Percentiles rank a stretch among this genome's conserved stretches.
Evolutionary conservation across 1,139 yeast species (phyloP).

Genomic region (Yarrowia galli): DNA sequence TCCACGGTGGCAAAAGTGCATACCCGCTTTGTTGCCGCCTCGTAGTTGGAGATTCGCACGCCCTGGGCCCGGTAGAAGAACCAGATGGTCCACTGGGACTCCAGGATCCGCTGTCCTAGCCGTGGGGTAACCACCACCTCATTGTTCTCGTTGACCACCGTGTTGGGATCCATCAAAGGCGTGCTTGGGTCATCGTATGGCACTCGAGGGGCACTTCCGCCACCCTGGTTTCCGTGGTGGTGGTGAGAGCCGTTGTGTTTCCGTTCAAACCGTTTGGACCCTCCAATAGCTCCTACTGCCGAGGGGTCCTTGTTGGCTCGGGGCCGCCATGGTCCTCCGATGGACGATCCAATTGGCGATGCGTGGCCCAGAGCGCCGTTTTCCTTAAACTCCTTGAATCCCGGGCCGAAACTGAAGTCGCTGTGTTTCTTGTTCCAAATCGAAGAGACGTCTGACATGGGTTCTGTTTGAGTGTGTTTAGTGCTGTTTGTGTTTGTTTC

Average conservation of each 20-base stretch:
- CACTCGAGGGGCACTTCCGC: conserved; percentile 31
- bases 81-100: conserved; percentile 50
- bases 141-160: conserved; percentile 41
- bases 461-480: background rate
- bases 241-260: conserved; percentile 17
- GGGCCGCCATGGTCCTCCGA: conserved; percentile 31
- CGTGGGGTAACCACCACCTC: conserved; percentile 42
- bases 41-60: conserved; percentile 49
- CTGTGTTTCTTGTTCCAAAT: conserved; percentile 37
- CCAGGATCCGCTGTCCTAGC: conserved; percentile 43
- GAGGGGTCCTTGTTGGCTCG: conserved; percentile 14
- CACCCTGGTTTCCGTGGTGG: conserved; percentile 16
- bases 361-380: conserved; percentile 30
- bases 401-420: conserved; percentile 34
- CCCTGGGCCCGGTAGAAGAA: conserved; percentile 52
- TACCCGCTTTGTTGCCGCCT: conserved; percentile 50
- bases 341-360: conserved; percentile 32
- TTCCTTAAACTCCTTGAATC: conserved; percentile 32
- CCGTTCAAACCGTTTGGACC: conserved; percentile 29
- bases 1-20: conserved; percentile 57
- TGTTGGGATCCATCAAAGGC: conserved; percentile 31
- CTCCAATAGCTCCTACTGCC: conserved; percentile 28
- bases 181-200: conserved; percentile 30
- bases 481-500: too few relatives aligned
- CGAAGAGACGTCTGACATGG: conserved; percentile 39